Evolutionary conservation across 352 stramenopile genomes (phyloP).

Genomic region (Globisporangium camurandrum): DNA sequence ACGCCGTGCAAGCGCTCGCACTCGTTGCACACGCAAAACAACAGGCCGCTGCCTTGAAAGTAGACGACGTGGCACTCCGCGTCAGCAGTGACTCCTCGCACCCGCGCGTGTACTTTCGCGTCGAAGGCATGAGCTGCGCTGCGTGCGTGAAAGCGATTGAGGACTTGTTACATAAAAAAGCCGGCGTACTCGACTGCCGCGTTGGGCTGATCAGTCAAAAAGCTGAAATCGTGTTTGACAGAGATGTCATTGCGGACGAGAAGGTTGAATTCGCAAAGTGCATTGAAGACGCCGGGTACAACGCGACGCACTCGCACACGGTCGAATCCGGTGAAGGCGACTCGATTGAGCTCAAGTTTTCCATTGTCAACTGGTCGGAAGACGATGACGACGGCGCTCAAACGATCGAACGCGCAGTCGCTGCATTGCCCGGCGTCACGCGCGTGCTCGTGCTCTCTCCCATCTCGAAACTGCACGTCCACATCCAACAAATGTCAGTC

Average conservation of each 20-base stretch:
- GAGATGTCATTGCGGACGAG: conserved; percentile 54
- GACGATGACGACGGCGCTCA: conserved; percentile 44
- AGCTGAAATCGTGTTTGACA: conserved; percentile 77
- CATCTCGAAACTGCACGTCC: conserved; percentile 64
- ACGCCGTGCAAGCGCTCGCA: conserved; percentile 41
- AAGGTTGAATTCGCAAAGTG: conserved; percentile 33
- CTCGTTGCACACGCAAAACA: conserved; percentile 42
- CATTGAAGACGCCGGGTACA: conserved; percentile 76
- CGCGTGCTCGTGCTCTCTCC: conserved; percentile 60
- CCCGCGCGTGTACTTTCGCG: conserved; percentile 72
- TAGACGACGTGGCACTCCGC: conserved; percentile 22
- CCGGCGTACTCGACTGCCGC: conserved; percentile 67
- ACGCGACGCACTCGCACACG: conserved; percentile 65
- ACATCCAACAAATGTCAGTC: conserved; percentile 71
- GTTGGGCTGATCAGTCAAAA: conserved; percentile 84
- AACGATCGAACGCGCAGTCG: conserved; percentile 65
- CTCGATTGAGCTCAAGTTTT: conserved; percentile 76
- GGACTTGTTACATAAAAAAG: conserved; percentile 52
- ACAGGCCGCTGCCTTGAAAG: conserved; percentile 14
- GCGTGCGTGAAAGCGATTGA: conserved; percentile 86
- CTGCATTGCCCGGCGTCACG: conserved; percentile 58
- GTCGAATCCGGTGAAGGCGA: conserved; percentile 72
- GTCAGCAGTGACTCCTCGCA: conserved; percentile 31
- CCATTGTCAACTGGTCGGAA: conserved; percentile 58
- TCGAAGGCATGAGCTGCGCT: conserved; percentile 83